phyloP scores from a whole-genome alignment of 371 early-diverging fungal genomes.

The Mucor lusitanicus region DNA sequence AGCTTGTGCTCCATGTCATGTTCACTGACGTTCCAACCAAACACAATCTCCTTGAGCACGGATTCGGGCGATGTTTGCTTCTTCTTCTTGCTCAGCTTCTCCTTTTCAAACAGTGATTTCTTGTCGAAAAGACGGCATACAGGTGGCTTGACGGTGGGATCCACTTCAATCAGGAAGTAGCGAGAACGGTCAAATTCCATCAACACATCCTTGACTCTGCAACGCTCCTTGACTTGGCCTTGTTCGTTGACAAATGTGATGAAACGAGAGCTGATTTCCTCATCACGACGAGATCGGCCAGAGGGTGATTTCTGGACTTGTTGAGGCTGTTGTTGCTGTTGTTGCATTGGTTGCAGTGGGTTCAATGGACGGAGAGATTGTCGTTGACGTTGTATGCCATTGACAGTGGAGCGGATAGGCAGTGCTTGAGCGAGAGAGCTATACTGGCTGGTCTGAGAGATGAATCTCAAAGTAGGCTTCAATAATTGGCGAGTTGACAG shows the following conservation, averaged over 20 bases:
- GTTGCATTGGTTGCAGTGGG: constrained; percentile 7
- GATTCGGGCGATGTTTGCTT: constrained; percentile 44
- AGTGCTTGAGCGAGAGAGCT: constrained; percentile 19
- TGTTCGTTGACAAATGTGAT: constrained; percentile 53
- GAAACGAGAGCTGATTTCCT: constrained; percentile 54
- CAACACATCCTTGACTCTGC: constrained; percentile 34
- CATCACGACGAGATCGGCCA: constrained; percentile 52
- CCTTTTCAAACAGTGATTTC: constrained; percentile 52
- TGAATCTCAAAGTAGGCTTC: neutral
- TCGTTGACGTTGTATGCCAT: constrained; percentile 3
- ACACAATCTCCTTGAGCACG: constrained; percentile 54
- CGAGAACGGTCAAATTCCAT: constrained; percentile 45
- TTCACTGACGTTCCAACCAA: constrained; percentile 60
- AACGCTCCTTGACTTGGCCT: constrained; percentile 41
- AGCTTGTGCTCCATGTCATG: constrained; percentile 65
- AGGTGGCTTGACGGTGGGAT: constrained; percentile 48
- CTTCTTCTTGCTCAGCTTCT: constrained; percentile 53
- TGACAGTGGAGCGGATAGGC: constrained; percentile 4
- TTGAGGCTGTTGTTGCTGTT: constrained; percentile 5
- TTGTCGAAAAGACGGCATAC: constrained; percentile 61
- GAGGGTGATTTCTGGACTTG: constrained; percentile 2
- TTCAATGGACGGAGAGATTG: constrained; percentile 1
- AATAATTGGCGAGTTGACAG: neutral
- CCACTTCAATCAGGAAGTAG: constrained; percentile 58
- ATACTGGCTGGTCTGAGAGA: neutral